These are phyloP conservation scores for Cubamyces sp. DNA, from an alignment of 768 basidiomycete genomes.

Conservation along the genomic window DNA sequence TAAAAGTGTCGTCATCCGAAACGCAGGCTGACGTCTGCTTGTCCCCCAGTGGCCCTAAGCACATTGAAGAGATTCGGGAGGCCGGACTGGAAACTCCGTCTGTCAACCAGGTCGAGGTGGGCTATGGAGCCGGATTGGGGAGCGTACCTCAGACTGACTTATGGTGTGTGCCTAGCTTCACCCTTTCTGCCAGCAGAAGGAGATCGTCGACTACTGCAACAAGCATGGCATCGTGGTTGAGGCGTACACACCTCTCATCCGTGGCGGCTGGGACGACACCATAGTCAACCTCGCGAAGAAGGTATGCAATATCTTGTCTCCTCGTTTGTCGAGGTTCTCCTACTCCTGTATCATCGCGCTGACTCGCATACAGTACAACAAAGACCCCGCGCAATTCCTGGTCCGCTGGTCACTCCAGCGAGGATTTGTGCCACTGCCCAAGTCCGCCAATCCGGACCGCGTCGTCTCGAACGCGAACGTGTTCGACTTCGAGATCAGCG, in stretches of 20 bases:
- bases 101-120: slow-evolving; percentile 84
- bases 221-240: slow-evolving; percentile 42
- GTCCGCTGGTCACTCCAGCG: slow-evolving; percentile 90
- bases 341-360: background rate
- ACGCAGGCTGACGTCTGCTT: background rate
- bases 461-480: slow-evolving; percentile 75
- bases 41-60: slow-evolving; percentile 57
- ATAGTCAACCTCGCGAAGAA: slow-evolving; percentile 62
- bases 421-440: slow-evolving; percentile 83
- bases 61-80: slow-evolving; percentile 72
- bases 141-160: no score
- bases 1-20: background rate
- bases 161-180: no score
- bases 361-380: slow-evolving; percentile 47
- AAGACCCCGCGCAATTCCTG: slow-evolving; percentile 77
- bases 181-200: slow-evolving; percentile 79
- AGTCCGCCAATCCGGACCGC: slow-evolving; percentile 70
- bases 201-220: slow-evolving; percentile 71
- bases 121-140: no score
- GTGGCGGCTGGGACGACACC: slow-evolving; percentile 50
- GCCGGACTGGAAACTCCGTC: slow-evolving; percentile 67
- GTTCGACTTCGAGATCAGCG: slow-evolving; percentile 72
- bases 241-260: slow-evolving; percentile 68
- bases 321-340: background rate
- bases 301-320: slow-evolving; percentile 41